These are phyloP conservation scores for Boletus vinaceobasis DNA, from an alignment of 768 basidiomycete genomes.

Conservation along the genomic window DNA sequence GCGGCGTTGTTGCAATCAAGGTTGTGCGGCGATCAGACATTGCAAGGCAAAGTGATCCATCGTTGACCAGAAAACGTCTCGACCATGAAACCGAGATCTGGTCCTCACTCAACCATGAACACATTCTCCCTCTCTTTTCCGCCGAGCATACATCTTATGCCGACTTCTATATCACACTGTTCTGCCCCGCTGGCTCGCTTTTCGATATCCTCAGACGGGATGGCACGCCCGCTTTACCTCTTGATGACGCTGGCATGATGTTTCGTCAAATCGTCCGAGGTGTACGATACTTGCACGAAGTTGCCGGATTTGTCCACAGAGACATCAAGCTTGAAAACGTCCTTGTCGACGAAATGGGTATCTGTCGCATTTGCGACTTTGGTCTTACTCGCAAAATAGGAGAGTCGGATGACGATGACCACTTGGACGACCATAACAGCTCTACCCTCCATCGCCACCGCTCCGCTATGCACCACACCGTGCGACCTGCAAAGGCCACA, in stretches of 20 bases:
- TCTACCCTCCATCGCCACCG: conserved; percentile 22
- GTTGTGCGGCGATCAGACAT: conserved; percentile 65
- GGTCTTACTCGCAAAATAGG: conserved; percentile 72
- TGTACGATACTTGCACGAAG: conserved; percentile 77
- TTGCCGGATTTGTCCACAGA: conserved; percentile 77
- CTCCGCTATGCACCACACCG: conserved; percentile 27
- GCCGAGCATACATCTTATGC: conserved; percentile 55
- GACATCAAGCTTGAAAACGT: conserved; percentile 98
- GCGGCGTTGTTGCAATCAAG: conserved; percentile 79
- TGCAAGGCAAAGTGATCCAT: conserved; percentile 48
- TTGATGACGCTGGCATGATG: conserved; percentile 80
- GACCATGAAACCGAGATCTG: conserved; percentile 71
- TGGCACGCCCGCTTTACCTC: conserved; percentile 62
- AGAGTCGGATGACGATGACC: conserved; percentile 39
- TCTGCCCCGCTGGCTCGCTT: conserved; percentile 81
- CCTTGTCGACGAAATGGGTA: conserved; percentile 82
- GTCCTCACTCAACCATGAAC: conserved; percentile 76
- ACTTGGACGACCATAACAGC: conserved; percentile 8
- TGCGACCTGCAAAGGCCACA: conserved; percentile 23
- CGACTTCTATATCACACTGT: conserved; percentile 79
- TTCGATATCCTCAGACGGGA: conserved; percentile 78
- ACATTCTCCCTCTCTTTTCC: conserved; percentile 81
- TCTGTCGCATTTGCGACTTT: conserved; percentile 85
- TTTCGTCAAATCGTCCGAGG: conserved; percentile 84
- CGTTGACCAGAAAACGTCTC: conserved; percentile 50